These are phyloP conservation scores for Pisolithus sp. DNA, from an alignment of 768 basidiomycete species.

Conservation along the genomic window DNA sequence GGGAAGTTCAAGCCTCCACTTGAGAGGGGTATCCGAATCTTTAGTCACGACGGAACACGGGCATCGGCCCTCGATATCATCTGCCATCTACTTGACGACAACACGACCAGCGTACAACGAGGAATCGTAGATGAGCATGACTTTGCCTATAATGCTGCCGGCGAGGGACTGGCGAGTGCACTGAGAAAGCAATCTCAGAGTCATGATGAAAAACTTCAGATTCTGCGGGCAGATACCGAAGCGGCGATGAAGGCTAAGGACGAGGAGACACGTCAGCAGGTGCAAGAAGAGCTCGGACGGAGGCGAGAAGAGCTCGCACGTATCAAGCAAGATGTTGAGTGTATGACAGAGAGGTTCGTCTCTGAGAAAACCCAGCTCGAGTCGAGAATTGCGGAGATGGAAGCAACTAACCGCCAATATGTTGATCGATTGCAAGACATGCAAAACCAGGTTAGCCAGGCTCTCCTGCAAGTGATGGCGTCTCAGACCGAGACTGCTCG, in stretches of 20 bases:
- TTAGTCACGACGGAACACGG: slow-evolving; percentile 36
- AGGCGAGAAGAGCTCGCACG: slow-evolving; percentile 39
- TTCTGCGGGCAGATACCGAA: slow-evolving; percentile 43
- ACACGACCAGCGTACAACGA: slow-evolving; percentile 43
- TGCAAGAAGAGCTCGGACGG: slow-evolving; percentile 37
- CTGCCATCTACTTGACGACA: slow-evolving; percentile 33
- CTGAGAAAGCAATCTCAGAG: slow-evolving; percentile 40
- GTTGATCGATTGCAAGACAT: slow-evolving; percentile 16
- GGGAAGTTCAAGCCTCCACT: slow-evolving; percentile 47
- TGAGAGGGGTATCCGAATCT: slow-evolving; percentile 40
- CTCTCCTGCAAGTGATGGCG: slow-evolving; percentile 22
- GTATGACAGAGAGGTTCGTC: slow-evolving; percentile 34
- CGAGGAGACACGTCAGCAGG: slow-evolving; percentile 38
- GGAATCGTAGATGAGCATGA: slow-evolving; percentile 47
- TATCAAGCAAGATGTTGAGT: slow-evolving; percentile 34
- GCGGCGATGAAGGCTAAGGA: slow-evolving; percentile 39
- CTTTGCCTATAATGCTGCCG: slow-evolving; percentile 47
- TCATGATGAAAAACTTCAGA: slow-evolving; percentile 42
- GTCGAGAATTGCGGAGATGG: slow-evolving; percentile 22
- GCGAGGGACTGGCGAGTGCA: slow-evolving; percentile 46
- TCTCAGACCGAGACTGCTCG: slow-evolving; percentile 22
- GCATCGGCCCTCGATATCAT: slow-evolving; percentile 38
- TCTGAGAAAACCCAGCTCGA: slow-evolving; percentile 32
- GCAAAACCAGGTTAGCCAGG: slow-evolving; percentile 22
- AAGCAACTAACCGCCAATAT: slow-evolving; percentile 13